Evolutionary conservation across 2,329 filamentous ascomycete species (phyloP).

Genomic region (Talaromyces sp.): DNA sequence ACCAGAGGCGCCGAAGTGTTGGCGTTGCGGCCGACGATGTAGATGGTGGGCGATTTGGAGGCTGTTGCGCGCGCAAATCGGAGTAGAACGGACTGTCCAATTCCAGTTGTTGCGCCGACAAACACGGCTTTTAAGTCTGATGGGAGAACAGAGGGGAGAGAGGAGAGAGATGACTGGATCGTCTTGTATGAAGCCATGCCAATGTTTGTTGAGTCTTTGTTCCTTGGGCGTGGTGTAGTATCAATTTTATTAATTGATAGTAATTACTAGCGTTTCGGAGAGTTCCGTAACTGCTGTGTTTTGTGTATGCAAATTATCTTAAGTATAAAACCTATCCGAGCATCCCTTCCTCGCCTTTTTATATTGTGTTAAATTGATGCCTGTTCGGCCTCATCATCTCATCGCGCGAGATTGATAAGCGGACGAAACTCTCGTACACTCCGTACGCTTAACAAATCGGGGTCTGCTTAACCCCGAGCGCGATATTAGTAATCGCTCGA

Average conservation of each 20-base stretch:
- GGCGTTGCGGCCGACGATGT: slow-evolving; percentile 1
- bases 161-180: background rate
- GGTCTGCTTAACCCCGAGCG: background rate
- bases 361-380: background rate
- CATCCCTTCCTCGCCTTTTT: background rate
- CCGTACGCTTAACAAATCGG: too few species aligned
- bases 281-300: background rate
- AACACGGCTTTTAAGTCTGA: background rate
- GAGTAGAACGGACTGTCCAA: background rate
- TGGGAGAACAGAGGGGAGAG: background rate
- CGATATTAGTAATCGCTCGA: background rate
- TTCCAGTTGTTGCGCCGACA: slow-evolving; percentile 5
- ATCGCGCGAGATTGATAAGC: background rate
- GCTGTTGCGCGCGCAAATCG: background rate
- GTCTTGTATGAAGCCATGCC: background rate
- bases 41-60: background rate
- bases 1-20: background rate
- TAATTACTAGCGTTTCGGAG: background rate
- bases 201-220: background rate
- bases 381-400: background rate
- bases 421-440: background rate
- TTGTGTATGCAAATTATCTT: background rate
- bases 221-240: background rate
- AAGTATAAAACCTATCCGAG: background rate
- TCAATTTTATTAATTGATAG: background rate